Conservation (phyloP, 495 filamentous ascomycete genomes). For the Tuber brumale region DNA sequence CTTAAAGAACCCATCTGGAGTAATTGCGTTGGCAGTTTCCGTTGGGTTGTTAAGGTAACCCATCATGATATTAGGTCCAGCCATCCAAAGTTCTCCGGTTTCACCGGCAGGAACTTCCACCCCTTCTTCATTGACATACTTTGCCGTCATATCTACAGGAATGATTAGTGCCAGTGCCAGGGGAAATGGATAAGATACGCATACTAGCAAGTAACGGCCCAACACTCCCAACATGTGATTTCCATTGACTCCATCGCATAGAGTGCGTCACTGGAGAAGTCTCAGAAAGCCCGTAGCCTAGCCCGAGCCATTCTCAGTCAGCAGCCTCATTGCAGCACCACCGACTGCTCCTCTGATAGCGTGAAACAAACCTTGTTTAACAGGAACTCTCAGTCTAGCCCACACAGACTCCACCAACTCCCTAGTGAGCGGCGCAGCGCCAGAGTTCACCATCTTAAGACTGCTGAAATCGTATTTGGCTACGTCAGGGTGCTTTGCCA, state of each 20-base stretch:
- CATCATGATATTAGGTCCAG: conserved; percentile 69
- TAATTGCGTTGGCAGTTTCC: conserved; percentile 59
- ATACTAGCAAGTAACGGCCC: conserved; percentile 61
- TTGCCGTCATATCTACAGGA: conserved; percentile 62
- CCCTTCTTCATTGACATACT: conserved; percentile 63
- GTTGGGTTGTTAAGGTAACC: conserved; percentile 67
- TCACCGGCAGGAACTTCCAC: conserved; percentile 55
- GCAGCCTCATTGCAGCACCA: neutral
- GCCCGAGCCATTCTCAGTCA: neutral
- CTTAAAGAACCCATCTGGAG: conserved; percentile 70
- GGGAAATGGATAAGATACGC: neutral
- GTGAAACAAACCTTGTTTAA: conserved; percentile 47
- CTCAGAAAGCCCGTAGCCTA: conserved; percentile 53
- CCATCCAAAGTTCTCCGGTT: conserved; percentile 69
- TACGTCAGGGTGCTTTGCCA: conserved; percentile 72
- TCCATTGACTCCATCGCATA: conserved; percentile 72
- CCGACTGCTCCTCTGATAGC: neutral
- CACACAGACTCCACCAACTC: conserved; percentile 78
- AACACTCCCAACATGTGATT: conserved; percentile 66
- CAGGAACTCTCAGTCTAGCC: conserved; percentile 62
- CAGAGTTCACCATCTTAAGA: conserved; percentile 78
- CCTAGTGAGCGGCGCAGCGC: conserved; percentile 77
- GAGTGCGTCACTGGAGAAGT: conserved; percentile 51
- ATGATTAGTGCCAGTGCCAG: neutral
- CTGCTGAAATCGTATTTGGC: conserved; percentile 71